Evolutionary conservation across 192 early-diverging fungal species (phyloP).

Genomic region (Coemansia sp.): DNA sequence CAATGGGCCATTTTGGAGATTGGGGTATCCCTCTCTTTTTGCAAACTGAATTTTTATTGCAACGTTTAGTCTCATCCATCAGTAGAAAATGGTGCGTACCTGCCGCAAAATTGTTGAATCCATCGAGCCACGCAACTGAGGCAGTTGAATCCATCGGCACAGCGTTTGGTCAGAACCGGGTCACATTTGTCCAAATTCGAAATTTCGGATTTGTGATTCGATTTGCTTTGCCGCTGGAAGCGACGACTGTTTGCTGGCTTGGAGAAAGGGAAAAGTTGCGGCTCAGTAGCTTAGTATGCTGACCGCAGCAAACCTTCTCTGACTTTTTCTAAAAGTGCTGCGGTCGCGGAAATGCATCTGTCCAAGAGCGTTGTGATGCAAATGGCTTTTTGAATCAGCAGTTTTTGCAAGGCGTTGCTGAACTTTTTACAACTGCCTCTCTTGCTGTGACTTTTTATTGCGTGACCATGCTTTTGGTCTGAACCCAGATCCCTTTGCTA

Average conservation of each 20-base stretch:
- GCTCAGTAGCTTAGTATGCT: neutral
- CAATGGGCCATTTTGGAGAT: neutral
- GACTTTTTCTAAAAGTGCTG: neutral
- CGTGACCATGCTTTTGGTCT: neutral
- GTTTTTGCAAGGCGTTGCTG: too few species aligned
- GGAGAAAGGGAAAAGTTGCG: neutral
- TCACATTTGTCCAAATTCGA: neutral
- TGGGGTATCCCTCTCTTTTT: slow-evolving; percentile 19
- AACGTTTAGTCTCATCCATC: slow-evolving; percentile 13
- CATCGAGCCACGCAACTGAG: neutral
- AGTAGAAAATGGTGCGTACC: slow-evolving; percentile 9
- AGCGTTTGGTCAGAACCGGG: neutral
- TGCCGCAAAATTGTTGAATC: neutral
- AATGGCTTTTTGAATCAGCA: too few species aligned
- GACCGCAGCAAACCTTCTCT: neutral
- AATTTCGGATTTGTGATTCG: slow-evolving; percentile 2
- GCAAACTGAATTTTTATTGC: slow-evolving; percentile 8
- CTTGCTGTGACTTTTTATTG: neutral
- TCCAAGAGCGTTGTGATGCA: neutral
- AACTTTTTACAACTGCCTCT: too few species aligned
- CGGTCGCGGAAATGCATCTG: neutral
- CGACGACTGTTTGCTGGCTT: neutral
- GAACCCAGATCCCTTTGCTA: neutral
- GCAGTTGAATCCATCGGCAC: neutral
- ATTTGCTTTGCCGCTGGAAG: neutral